phyloP scores from a whole-genome alignment of 306 rosid species.

The Luffa aegyptiaca region DNA sequence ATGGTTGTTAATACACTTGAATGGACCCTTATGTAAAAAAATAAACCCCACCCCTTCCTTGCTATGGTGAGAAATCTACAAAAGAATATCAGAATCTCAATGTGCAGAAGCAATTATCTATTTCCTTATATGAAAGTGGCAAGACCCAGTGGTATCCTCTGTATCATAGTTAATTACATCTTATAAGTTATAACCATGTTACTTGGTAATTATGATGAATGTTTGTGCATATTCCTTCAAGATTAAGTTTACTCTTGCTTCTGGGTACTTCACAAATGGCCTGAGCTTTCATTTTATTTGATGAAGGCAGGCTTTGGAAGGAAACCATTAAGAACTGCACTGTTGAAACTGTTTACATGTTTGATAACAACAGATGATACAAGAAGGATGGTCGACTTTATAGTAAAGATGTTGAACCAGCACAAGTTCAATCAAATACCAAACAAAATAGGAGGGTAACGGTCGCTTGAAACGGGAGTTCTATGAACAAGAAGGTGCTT shows the following conservation, averaged over 20 bases:
- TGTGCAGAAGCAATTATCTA: background rate
- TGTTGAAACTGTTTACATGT: background rate
- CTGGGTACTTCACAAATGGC: background rate
- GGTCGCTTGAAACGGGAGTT: too few relatives aligned
- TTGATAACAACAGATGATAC: background rate
- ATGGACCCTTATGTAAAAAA: background rate
- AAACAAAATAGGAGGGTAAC: too few relatives aligned
- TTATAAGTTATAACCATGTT: background rate
- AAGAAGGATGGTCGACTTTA: background rate
- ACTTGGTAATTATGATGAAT: background rate
- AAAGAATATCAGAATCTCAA: background rate
- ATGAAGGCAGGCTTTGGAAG: background rate
- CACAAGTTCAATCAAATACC: too few relatives aligned
- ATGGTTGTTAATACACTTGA: background rate
- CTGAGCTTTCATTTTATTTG: background rate
- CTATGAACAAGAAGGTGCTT: too few relatives aligned
- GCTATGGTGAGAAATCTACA: background rate
- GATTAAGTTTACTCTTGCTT: background rate
- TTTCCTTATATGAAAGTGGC: background rate
- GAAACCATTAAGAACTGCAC: background rate
- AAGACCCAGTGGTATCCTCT: background rate
- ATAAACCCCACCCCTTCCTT: background rate
- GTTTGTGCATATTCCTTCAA: background rate
- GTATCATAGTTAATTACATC: background rate
- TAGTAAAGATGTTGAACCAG: background rate